Evolutionary conservation across 768 basidiomycete genomes (phyloP).

Genomic region (Podaxis sp.): DNA sequence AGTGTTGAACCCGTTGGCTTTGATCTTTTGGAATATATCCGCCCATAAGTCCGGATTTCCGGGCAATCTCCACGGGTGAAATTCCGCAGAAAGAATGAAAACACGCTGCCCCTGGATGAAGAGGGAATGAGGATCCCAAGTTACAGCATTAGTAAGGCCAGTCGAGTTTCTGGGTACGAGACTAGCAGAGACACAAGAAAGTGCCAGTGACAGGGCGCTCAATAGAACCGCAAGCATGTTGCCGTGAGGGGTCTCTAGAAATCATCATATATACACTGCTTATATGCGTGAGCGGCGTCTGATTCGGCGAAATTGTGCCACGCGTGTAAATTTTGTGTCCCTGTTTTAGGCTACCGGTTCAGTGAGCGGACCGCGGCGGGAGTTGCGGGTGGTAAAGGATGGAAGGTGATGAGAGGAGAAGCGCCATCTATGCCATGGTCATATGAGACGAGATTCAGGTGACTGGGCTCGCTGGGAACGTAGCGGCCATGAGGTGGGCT

Average conservation of each 20-base stretch:
- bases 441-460: conserved; percentile 5
- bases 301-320: not conserved
- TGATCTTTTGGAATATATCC: conserved; percentile 64
- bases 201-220: not conserved
- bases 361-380: conserved; percentile 5
- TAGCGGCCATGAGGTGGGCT: conserved; percentile 1
- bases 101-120: conserved; percentile 56
- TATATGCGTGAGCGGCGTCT: not conserved
- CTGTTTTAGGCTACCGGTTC: not conserved
- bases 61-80: conserved; percentile 60
- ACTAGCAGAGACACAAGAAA: conserved; percentile 1
- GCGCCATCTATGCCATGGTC: not conserved
- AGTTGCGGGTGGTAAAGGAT: not conserved
- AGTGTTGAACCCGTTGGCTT: conserved; percentile 60
- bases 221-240: conserved; percentile 3
- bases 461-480: not conserved
- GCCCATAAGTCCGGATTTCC: conserved; percentile 52
- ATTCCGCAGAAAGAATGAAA: conserved; percentile 61
- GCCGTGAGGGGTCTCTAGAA: not conserved
- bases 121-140: conserved; percentile 62
- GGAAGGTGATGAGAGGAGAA: conserved; percentile 4
- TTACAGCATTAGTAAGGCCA: conserved; percentile 46
- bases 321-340: not conserved
- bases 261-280: not conserved
- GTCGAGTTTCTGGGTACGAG: conserved; percentile 30